Percentiles rank a stretch among this genome's conserved stretches.
Evolutionary conservation across 2,329 filamentous ascomycete species (phyloP).

Genomic region (Rhytidhysteron rufulum): DNA sequence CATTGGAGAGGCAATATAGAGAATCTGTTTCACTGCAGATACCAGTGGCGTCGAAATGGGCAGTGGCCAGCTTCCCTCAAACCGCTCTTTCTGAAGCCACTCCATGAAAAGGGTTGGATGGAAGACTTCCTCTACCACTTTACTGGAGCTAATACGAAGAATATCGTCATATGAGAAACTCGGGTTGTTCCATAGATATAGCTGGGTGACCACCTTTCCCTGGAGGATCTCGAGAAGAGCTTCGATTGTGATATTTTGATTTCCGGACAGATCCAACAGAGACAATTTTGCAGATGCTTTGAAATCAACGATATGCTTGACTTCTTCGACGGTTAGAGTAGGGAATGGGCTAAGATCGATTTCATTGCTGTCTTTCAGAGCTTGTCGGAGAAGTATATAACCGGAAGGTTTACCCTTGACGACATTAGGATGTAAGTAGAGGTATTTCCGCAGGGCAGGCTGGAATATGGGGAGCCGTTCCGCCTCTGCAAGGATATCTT

Average conservation of each 20-base stretch:
- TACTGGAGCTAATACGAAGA: neutral
- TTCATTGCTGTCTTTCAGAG: neutral
- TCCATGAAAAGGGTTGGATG: neutral
- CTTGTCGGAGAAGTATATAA: constrained; percentile 1
- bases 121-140: neutral
- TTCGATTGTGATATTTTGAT: neutral
- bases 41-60: neutral
- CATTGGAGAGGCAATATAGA: neutral
- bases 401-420: constrained; percentile 1
- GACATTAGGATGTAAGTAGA: neutral
- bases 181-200: neutral
- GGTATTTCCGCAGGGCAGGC: neutral
- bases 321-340: neutral
- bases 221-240: neutral
- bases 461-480: constrained; percentile 5
- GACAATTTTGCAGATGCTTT: neutral
- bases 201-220: neutral
- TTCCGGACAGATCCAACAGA: neutral
- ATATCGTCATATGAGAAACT: neutral
- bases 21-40: neutral
- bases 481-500: neutral
- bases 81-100: no score
- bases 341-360: constrained; percentile 4
- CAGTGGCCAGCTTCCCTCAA: neutral
- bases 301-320: neutral